Percentiles rank a stretch among this genome's conserved stretches.
Conservation (phyloP, 148 eudicot species). For the Fagopyrum homotropicum region DNA sequence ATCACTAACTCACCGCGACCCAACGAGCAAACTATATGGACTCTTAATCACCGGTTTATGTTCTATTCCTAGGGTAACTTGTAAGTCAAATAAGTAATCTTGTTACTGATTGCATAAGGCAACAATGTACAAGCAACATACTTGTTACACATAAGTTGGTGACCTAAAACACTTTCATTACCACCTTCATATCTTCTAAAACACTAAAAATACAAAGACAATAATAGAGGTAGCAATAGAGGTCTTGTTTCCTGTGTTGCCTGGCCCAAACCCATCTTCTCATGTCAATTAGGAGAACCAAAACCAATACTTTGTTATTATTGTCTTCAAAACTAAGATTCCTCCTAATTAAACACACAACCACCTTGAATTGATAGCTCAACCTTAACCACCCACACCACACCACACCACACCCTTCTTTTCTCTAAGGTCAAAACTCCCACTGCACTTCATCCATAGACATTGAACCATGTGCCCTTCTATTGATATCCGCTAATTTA, state of each 20-base stretch:
- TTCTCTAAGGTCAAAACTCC: constrained; percentile 9
- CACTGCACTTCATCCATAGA: neutral
- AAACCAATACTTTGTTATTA: neutral
- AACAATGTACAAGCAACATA: neutral
- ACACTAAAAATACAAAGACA: constrained; percentile 4
- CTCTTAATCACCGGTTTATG: neutral
- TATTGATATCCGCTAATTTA: neutral
- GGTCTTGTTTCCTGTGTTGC: neutral
- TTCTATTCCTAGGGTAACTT: neutral
- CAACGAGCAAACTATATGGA: neutral
- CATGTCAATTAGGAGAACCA: constrained; percentile 2
- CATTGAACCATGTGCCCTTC: neutral
- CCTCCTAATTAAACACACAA: constrained; percentile 9
- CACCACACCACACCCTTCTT: neutral
- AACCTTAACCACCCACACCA: constrained; percentile 21
- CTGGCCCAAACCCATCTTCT: constrained; percentile 5
- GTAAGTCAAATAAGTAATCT: neutral
- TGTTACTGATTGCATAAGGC: neutral
- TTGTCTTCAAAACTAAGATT: constrained; percentile 26
- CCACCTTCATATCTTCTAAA: constrained; percentile 4
- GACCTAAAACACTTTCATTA: neutral
- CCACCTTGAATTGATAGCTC: constrained; percentile 26
- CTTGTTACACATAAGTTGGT: neutral
- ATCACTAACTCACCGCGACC: no score
- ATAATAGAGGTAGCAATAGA: neutral